Evolutionary conservation across 352 stramenopile species (phyloP).

Genomic region (Albugo candida): DNA sequence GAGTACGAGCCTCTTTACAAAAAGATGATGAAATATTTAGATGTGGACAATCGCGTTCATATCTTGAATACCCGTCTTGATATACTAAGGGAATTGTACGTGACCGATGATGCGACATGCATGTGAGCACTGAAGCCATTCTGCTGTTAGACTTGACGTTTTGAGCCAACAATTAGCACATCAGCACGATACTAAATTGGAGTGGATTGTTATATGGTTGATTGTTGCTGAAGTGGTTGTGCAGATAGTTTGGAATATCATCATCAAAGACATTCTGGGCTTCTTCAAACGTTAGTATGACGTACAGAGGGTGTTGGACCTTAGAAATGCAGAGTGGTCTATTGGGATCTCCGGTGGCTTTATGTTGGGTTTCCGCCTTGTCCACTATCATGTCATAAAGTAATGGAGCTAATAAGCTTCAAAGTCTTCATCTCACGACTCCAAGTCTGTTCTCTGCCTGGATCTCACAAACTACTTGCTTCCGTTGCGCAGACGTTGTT

Average conservation of each 20-base stretch:
- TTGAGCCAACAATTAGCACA: conserved; percentile 82
- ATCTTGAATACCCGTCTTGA: conserved; percentile 88
- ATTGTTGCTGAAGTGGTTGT: conserved; percentile 83
- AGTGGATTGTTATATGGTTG: conserved; percentile 90
- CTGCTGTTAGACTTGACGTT: conserved; percentile 54
- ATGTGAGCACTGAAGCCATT: neutral
- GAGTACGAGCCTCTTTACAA: conserved; percentile 85
- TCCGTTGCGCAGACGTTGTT: no score
- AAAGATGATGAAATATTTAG: conserved; percentile 83
- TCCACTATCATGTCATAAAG: no score
- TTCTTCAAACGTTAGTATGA: conserved; percentile 20
- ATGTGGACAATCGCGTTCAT: conserved; percentile 81
- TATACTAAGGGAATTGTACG: conserved; percentile 82
- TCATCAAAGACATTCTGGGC: conserved; percentile 79
- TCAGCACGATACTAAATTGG: conserved; percentile 76
- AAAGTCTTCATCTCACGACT: no score
- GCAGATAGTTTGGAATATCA: conserved; percentile 74
- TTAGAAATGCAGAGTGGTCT: no score
- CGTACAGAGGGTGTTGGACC: no score
- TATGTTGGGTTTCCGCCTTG: no score
- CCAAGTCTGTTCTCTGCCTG: no score
- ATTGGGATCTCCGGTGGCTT: neutral
- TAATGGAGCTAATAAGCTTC: no score
- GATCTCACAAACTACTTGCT: no score
- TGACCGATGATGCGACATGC: conserved; percentile 3